Conservation (phyloP, 352 stramenopile species). For the Phytophthora foliorum region DNA sequence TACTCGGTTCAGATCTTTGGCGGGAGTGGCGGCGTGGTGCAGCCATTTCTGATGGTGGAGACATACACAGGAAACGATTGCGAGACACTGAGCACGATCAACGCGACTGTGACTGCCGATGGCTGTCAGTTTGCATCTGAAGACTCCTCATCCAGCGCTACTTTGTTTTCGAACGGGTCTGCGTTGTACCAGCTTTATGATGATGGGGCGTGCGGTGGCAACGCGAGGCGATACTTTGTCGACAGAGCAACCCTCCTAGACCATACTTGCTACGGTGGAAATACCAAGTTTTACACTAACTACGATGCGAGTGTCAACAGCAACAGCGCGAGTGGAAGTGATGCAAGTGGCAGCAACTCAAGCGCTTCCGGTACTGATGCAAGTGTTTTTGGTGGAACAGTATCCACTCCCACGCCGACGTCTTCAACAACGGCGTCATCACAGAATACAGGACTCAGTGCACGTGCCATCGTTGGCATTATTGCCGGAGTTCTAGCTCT, state of each 20-base stretch:
- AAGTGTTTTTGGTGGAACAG: neutral
- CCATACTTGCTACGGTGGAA: constrained; percentile 12
- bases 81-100: constrained; percentile 18
- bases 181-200: constrained; percentile 19
- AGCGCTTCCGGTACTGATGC: neutral
- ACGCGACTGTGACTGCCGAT: constrained; percentile 8
- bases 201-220: constrained; percentile 14
- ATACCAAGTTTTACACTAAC: constrained; percentile 20
- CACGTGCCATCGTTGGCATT: constrained; percentile 9
- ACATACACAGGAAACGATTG: constrained; percentile 15
- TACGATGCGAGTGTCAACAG: constrained; percentile 9
- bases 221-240: constrained; percentile 14
- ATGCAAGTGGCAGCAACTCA: constrained; percentile 8
- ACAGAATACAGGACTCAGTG: neutral
- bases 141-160: constrained; percentile 20
- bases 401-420: constrained; percentile 3
- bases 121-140: constrained; percentile 20
- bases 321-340: constrained; percentile 1
- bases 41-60: constrained; percentile 25
- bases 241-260: constrained; percentile 8
- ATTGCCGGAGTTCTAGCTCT: constrained; percentile 1
- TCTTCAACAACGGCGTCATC: neutral
- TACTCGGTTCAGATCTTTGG: constrained; percentile 17
- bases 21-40: constrained; percentile 4
- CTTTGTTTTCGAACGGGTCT: constrained; percentile 13